Percentiles rank a stretch among this genome's conserved stretches.
Evolutionary conservation across 495 filamentous ascomycete species (phyloP).

Genomic region (Immersiella caudata): DNA sequence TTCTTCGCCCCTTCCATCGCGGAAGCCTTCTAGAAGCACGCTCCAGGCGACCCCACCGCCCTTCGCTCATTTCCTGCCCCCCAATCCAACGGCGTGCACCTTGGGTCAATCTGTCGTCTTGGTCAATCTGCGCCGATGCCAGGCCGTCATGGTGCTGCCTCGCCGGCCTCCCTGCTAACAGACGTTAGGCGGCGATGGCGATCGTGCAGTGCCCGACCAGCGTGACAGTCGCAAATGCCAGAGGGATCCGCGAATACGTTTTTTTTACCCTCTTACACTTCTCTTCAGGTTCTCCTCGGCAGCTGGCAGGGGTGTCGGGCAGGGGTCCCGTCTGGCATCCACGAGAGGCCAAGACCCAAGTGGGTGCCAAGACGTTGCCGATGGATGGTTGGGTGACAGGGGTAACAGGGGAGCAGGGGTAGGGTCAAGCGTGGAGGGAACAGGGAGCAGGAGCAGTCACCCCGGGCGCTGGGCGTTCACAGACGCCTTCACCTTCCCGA

Average conservation of each 20-base stretch:
- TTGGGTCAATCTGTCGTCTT: constrained; percentile 3
- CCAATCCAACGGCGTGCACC: constrained; percentile 1
- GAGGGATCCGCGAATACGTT: not conserved
- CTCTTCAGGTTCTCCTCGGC: not conserved
- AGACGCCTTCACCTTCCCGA: constrained; percentile 15
- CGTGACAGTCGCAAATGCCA: not conserved
- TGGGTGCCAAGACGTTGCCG: not conserved
- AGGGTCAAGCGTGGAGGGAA: not conserved
- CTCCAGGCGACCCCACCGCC: constrained; percentile 14
- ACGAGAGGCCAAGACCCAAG: not conserved
- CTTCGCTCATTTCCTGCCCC: constrained; percentile 18
- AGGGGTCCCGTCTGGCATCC: constrained; percentile 12
- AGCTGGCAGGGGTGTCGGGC: constrained; percentile 9
- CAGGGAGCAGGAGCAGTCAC: constrained; percentile 1
- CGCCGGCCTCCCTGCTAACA: not conserved
- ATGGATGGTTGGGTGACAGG: constrained; percentile 8
- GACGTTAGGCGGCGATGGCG: constrained; percentile 9
- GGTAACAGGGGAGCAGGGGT: constrained; percentile 1
- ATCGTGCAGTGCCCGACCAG: constrained; percentile 4
- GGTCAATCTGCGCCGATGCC: constrained; percentile 1
- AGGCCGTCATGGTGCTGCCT: constrained; percentile 1
- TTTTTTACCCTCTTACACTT: not conserved
- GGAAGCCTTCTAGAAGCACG: constrained; percentile 23
- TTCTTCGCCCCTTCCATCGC: not conserved
- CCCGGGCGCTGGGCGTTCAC: constrained; percentile 12